Evolutionary conservation across 139 green algal species (phyloP).

Genomic region (Zygnema circumcarinatum): DNA sequence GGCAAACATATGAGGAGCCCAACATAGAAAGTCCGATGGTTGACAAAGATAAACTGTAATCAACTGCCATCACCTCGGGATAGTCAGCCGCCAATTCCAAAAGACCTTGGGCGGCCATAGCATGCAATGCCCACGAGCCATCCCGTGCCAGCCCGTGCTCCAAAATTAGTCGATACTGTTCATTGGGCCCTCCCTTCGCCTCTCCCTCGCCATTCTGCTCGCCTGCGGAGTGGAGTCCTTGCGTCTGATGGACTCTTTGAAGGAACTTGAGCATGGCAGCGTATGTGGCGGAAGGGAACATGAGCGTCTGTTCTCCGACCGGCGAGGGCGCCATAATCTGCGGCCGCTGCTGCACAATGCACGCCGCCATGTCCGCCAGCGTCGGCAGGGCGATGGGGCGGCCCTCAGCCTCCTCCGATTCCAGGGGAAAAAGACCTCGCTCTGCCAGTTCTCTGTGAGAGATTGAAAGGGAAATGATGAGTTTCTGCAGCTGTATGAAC

Average conservation of each 20-base stretch:
- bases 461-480: background rate
- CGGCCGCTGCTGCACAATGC: conserved; percentile 47
- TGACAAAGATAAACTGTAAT: no score
- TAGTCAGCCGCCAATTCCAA: conserved; percentile 64
- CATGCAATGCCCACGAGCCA: conserved; percentile 34
- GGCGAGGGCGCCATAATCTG: conserved; percentile 37
- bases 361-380: conserved; percentile 55
- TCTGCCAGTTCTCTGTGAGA: conserved; percentile 34
- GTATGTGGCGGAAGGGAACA: conserved; percentile 64
- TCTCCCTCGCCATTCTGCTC: background rate
- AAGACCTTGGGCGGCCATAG: conserved; percentile 44
- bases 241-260: conserved; percentile 12
- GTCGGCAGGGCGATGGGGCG: background rate
- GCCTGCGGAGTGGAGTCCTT: background rate
- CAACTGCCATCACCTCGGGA: background rate
- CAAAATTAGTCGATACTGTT: conserved; percentile 56
- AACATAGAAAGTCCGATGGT: no score
- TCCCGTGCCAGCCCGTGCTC: conserved; percentile 52
- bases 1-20: no score
- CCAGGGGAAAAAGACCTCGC: conserved; percentile 18
- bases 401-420: background rate
- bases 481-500: no score
- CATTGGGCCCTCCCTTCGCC: background rate
- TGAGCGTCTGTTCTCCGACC: conserved; percentile 45
- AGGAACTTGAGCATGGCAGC: conserved; percentile 57